These are phyloP conservation scores for Ophiostoma ulmi DNA, from an alignment of 2,329 filamentous ascomycete species.

Conservation along the genomic window DNA sequence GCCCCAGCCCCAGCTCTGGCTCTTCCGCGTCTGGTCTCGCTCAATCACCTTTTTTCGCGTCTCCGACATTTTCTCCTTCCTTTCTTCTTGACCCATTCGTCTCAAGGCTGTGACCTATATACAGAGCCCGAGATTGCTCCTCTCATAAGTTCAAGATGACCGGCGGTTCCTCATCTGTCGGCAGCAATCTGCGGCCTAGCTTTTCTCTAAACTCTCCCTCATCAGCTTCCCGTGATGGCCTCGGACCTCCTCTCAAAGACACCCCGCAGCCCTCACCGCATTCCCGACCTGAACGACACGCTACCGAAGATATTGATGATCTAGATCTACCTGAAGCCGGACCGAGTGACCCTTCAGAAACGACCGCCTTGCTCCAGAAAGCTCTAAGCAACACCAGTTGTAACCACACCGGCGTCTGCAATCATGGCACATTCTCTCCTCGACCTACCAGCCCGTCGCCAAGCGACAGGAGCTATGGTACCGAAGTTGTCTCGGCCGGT, in stretches of 20 bases:
- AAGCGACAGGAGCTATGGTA: constrained; percentile 34
- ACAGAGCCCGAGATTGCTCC: background rate
- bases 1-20: background rate
- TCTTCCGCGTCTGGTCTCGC: background rate
- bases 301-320: constrained; percentile 27
- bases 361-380: constrained; percentile 45
- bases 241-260: background rate
- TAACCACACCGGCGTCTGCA: constrained; percentile 50
- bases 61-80: background rate
- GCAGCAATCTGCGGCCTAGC: constrained; percentile 45
- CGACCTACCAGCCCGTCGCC: constrained; percentile 49
- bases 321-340: constrained; percentile 21
- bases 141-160: constrained; percentile 14
- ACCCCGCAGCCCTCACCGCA: constrained; percentile 25
- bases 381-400: constrained; percentile 36
- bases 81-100: background rate
- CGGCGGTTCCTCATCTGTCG: constrained; percentile 35
- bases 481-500: constrained; percentile 35
- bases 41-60: background rate
- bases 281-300: constrained; percentile 20
- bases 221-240: constrained; percentile 14
- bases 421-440: constrained; percentile 74
- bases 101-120: background rate
- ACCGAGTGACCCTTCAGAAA: constrained; percentile 40
- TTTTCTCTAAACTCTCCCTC: constrained; percentile 32